Percentiles rank a stretch among this genome's conserved stretches.
phyloP scores from a whole-genome alignment of 495 filamentous ascomycete genomes.

The Staphylotrichum longicolle region DNA sequence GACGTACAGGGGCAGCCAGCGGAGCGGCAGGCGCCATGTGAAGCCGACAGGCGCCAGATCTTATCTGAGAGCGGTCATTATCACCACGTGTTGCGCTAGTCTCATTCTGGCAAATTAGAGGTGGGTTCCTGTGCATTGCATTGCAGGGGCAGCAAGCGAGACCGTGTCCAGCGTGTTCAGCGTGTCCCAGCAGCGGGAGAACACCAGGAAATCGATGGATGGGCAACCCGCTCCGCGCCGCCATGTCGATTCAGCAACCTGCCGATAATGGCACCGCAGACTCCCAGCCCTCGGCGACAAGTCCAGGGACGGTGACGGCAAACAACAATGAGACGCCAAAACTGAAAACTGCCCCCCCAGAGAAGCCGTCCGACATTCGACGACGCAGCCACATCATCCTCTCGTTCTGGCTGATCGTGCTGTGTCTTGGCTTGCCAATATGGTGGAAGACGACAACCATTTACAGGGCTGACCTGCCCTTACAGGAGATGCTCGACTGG shows the following conservation, averaged over 20 bases:
- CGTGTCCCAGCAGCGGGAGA: background rate
- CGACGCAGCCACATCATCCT: conserved; percentile 71
- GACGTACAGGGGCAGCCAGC: background rate
- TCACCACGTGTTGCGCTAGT: conserved; percentile 13
- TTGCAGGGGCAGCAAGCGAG: background rate
- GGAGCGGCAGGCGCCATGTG: background rate
- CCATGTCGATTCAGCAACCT: conserved; percentile 33
- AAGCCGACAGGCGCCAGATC: background rate
- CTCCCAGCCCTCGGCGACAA: conserved; percentile 4
- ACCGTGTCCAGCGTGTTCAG: conserved; percentile 9
- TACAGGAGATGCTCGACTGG: conserved; percentile 88
- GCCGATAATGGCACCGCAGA: conserved; percentile 21
- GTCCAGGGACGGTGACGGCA: background rate
- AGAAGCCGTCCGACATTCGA: conserved; percentile 64
- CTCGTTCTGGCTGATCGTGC: conserved; percentile 87
- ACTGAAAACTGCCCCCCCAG: conserved; percentile 60
- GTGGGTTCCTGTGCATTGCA: background rate
- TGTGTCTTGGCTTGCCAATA: conserved; percentile 84
- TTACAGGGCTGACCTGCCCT: conserved; percentile 79
- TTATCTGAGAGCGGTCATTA: background rate
- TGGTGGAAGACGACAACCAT: conserved; percentile 98
- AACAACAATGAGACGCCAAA: background rate
- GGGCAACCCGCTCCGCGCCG: conserved; percentile 18
- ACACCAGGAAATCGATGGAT: conserved; percentile 11
- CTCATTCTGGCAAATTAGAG: background rate